phyloP scores from a whole-genome alignment of 2,329 filamentous ascomycete species.

The Alternaria sp. region DNA sequence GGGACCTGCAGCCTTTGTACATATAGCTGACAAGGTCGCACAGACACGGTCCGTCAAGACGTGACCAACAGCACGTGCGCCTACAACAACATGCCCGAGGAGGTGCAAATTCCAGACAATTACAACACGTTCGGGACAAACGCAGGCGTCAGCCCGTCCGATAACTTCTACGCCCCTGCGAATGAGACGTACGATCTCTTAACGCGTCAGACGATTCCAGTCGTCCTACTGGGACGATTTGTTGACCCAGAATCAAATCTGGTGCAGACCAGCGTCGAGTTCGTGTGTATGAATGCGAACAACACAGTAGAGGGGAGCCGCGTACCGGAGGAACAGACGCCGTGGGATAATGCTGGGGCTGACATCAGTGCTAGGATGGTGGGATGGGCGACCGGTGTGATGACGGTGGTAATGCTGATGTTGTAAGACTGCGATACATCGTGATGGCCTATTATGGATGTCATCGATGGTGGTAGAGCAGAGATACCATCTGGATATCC shows the following conservation, averaged over 20 bases:
- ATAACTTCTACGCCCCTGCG: neutral
- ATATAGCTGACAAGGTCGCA: neutral
- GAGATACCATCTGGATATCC: neutral
- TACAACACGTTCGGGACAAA: conserved; percentile 1
- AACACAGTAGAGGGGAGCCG: neutral
- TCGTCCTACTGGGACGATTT: conserved; percentile 3
- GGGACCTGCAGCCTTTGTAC: neutral
- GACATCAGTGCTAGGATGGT: conserved; percentile 2
- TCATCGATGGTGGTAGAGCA: neutral
- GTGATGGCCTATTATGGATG: neutral
- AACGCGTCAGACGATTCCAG: conserved; percentile 1
- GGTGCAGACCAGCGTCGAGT: neutral
- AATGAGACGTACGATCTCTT: neutral
- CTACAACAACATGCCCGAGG: neutral
- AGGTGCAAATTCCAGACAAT: conserved; percentile 1
- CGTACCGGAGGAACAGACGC: neutral
- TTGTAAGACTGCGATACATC: neutral
- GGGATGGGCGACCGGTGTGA: neutral
- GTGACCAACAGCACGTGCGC: conserved; percentile 1
- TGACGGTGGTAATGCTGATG: neutral
- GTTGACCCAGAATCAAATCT: neutral
- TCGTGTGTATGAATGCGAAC: conserved; percentile 3
- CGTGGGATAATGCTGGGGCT: neutral
- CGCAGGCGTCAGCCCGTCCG: neutral
- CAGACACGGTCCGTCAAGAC: neutral